Conservation (phyloP, 805 yeast species). For the Lipomyces yamadae region DNA sequence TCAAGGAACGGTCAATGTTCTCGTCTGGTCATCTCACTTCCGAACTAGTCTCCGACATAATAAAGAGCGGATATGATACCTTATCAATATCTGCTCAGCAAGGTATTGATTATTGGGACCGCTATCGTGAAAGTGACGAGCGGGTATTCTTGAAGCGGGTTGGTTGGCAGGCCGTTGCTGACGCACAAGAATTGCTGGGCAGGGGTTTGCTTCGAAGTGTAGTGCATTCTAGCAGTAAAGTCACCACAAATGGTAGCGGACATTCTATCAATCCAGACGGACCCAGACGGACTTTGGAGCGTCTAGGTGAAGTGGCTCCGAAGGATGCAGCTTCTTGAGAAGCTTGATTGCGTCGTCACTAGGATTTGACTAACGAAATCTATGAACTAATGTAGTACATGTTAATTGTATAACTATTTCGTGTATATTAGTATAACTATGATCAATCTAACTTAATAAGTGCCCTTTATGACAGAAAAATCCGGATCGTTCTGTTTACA, state of each 20-base stretch:
- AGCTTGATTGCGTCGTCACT: too few relatives aligned
- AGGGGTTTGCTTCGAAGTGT: slow-evolving; percentile 14
- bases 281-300: background rate
- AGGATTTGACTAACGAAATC: background rate
- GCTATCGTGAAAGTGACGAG: slow-evolving; percentile 35
- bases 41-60: slow-evolving; percentile 41
- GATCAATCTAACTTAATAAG: background rate
- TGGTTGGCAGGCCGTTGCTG: slow-evolving; percentile 27
- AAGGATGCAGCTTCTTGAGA: too few relatives aligned
- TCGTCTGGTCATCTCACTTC: slow-evolving; percentile 36
- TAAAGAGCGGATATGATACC: slow-evolving; percentile 42
- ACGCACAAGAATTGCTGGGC: slow-evolving; percentile 24
- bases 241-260: background rate
- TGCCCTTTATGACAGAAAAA: background rate
- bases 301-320: background rate
- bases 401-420: background rate
- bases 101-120: slow-evolving; percentile 35
- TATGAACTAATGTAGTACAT: background rate
- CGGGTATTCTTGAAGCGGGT: slow-evolving; percentile 33
- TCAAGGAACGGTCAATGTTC: slow-evolving; percentile 25
- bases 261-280: background rate
- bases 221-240: background rate
- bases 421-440: background rate
- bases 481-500: background rate
- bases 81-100: slow-evolving; percentile 40